Percentiles rank a stretch among this genome's conserved stretches.
Evolutionary conservation across 2,329 filamentous ascomycete species (phyloP).

Genomic region (Nannizzia gypsea): DNA sequence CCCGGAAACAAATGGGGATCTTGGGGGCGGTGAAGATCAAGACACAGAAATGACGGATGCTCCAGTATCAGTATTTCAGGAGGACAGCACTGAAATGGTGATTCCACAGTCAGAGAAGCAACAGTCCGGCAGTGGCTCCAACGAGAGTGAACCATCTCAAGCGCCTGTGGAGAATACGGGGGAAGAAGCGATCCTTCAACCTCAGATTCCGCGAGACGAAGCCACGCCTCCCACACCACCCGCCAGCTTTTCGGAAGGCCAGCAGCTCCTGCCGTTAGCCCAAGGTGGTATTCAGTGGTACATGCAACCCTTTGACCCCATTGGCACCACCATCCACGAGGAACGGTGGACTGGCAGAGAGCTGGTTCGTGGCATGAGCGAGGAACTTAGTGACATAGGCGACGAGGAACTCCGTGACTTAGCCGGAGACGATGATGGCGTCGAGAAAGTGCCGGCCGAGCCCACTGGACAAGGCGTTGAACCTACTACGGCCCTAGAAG

Average conservation of each 20-base stretch:
- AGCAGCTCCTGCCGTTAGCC: conserved; percentile 41
- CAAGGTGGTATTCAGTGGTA: conserved; percentile 83
- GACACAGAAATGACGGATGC: background rate
- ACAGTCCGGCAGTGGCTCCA: background rate
- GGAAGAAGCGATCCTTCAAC: conserved; percentile 9
- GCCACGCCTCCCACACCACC: conserved; percentile 27
- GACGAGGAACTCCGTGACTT: conserved; percentile 76
- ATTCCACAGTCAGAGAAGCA: background rate
- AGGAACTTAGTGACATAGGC: conserved; percentile 82
- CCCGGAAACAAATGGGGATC: background rate
- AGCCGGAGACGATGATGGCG: conserved; percentile 38
- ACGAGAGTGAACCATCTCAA: conserved; percentile 1
- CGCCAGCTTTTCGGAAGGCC: conserved; percentile 28
- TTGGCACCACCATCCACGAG: conserved; percentile 67
- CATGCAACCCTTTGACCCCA: conserved; percentile 63
- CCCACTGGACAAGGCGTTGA: background rate
- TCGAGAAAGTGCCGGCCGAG: conserved; percentile 10
- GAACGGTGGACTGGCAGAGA: conserved; percentile 64
- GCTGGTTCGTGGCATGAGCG: conserved; percentile 61
- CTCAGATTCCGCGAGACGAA: conserved; percentile 38
- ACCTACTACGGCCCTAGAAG: background rate
- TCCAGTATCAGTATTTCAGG: background rate
- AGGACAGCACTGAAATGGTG: background rate
- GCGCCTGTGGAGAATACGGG: conserved; percentile 1
- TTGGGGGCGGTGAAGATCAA: background rate